phyloP scores from a whole-genome alignment of 257 asterid species.

The Solanum lignicaule region DNA sequence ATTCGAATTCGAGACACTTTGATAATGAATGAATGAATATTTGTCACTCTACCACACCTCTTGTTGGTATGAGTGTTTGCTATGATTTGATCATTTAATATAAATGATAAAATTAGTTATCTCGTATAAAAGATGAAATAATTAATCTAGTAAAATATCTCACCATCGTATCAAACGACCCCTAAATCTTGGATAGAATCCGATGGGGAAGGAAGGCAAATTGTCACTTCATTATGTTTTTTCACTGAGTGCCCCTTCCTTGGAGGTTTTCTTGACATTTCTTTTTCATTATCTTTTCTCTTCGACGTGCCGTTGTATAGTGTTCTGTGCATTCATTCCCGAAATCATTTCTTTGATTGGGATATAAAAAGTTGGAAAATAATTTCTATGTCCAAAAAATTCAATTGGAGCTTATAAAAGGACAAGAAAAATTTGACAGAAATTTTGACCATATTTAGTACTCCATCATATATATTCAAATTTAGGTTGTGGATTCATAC shows the following conservation, averaged over 20 bases:
- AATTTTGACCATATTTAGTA: neutral
- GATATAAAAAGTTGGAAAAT: neutral
- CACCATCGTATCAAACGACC: neutral
- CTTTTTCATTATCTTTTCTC: neutral
- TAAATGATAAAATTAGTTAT: neutral
- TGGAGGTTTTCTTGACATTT: neutral
- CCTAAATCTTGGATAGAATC: constrained; percentile 29
- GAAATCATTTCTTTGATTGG: neutral
- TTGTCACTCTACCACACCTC: too few relatives aligned
- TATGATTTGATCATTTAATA: too few relatives aligned
- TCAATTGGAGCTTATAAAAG: neutral
- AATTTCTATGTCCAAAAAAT: neutral
- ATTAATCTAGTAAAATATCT: neutral
- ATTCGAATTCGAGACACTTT: too few relatives aligned
- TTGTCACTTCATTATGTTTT: constrained; percentile 37
- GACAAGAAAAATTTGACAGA: neutral
- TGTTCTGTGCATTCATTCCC: neutral
- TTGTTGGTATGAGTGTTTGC: too few relatives aligned
- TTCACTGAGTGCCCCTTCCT: constrained; percentile 18
- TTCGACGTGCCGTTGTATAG: constrained; percentile 12
- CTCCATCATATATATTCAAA: neutral
- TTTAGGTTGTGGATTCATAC: neutral
- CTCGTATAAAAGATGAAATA: neutral
- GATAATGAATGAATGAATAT: too few relatives aligned
- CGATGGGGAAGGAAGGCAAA: constrained; percentile 35